These are phyloP conservation scores for Inosperma sp. DNA, from an alignment of 768 basidiomycete genomes.

Conservation along the genomic window DNA sequence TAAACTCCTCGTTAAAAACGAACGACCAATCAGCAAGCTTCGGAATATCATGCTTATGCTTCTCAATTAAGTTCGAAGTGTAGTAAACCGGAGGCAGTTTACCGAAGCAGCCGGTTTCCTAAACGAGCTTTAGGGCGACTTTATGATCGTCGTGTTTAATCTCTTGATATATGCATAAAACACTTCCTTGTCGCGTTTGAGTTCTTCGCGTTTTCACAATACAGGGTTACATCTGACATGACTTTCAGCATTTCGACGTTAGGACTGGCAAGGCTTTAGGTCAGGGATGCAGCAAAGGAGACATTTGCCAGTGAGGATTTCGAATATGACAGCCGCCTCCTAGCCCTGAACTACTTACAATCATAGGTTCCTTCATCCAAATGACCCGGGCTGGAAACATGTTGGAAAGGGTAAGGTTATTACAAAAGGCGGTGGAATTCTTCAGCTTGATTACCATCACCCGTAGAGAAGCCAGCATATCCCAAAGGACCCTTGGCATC, in stretches of 20 bases:
- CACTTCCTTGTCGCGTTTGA: conserved; percentile 42
- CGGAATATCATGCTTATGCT: too few species aligned
- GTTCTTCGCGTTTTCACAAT: not conserved
- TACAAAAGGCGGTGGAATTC: too few species aligned
- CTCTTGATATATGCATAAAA: conserved; percentile 6
- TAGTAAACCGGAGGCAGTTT: too few species aligned
- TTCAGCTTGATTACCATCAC: too few species aligned
- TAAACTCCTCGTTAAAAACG: too few species aligned
- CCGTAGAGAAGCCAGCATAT: conserved; percentile 10
- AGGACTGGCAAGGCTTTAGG: conserved; percentile 36
- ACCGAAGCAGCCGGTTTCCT: not conserved
- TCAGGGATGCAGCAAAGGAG: conserved; percentile 45
- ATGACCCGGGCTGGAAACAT: conserved; percentile 41
- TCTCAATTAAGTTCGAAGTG: too few species aligned
- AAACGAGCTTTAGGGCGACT: not conserved
- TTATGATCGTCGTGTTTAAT: not conserved
- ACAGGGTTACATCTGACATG: not conserved
- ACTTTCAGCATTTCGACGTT: conserved; percentile 42
- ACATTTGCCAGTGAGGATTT: conserved; percentile 43
- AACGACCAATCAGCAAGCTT: too few species aligned
- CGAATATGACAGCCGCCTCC: not conserved
- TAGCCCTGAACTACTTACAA: not conserved
- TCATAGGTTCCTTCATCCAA: conserved; percentile 46
- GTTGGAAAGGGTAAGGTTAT: conserved; percentile 1
- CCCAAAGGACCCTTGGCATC: conserved; percentile 32